Evolutionary conservation across 2,329 filamentous ascomycete genomes (phyloP).

Genomic region (Fusarium sp.): DNA sequence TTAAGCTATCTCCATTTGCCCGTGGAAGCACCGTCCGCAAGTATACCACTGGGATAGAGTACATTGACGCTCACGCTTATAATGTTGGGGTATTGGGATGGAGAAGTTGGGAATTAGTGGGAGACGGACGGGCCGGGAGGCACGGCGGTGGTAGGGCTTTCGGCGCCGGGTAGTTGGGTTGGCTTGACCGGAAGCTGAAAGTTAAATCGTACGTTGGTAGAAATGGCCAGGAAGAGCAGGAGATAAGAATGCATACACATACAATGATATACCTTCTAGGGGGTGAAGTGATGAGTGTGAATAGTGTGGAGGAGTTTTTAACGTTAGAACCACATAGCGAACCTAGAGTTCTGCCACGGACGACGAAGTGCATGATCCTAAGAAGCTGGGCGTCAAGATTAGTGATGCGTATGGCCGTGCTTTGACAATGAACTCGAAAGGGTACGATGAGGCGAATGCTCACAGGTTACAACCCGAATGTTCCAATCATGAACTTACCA

Average conservation of each 20-base stretch:
- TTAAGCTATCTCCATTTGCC: slow-evolving; percentile 10
- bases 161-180: slow-evolving; percentile 7
- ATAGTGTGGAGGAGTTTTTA: background rate
- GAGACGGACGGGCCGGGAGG: background rate
- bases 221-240: background rate
- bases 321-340: background rate
- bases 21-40: background rate
- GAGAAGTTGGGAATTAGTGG: slow-evolving; percentile 1
- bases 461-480: background rate
- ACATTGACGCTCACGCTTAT: background rate
- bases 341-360: background rate
- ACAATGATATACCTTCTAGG: background rate
- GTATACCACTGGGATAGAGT: background rate
- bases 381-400: background rate
- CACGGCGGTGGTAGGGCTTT: slow-evolving; percentile 9
- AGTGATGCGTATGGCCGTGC: background rate
- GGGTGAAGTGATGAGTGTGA: background rate
- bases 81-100: background rate
- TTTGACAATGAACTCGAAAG: background rate
- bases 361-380: background rate
- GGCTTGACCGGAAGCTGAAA: slow-evolving; percentile 1
- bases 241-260: background rate
- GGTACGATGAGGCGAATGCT: background rate
- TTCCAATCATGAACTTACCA: background rate
- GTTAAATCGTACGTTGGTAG: background rate